Conservation (phyloP, 768 basidiomycete species). For the Gautieria morchelliformis region DNA sequence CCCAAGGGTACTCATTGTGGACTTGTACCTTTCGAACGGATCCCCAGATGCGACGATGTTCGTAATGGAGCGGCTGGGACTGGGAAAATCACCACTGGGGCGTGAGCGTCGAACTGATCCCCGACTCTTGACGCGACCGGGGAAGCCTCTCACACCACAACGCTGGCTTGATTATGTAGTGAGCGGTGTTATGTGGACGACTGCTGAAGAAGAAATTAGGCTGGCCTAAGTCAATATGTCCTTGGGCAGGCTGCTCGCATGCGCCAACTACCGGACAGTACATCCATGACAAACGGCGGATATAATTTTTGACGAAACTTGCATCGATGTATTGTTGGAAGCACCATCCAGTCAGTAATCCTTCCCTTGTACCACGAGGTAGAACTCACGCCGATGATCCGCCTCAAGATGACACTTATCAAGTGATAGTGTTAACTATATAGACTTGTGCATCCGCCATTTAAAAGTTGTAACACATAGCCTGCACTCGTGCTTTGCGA, state of each 20-base stretch:
- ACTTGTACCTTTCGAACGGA: conserved; percentile 6
- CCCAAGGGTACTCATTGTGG: conserved; percentile 1
- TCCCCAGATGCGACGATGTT: conserved; percentile 2
- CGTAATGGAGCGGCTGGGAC: conserved; percentile 3
- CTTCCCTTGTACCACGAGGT: too few relatives aligned
- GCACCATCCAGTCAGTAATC: too few relatives aligned
- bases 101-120: not conserved
- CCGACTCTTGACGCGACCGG: conserved; percentile 4
- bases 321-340: too few relatives aligned
- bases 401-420: too few relatives aligned
- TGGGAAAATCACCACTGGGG: not conserved
- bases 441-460: too few relatives aligned
- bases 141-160: not conserved
- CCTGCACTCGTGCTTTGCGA: too few relatives aligned
- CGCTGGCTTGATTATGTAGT: conserved; percentile 1
- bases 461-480: too few relatives aligned
- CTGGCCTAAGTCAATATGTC: not conserved
- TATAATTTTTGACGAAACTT: too few relatives aligned
- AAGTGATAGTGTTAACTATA: too few relatives aligned
- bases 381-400: too few relatives aligned
- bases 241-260: not conserved
- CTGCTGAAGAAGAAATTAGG: conserved; percentile 2
- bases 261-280: not conserved
- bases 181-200: conserved; percentile 3
- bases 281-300: not conserved